Evolutionary conservation across 805 yeast genomes (phyloP), one percentile per base, ranked within the genome.

Genomic region (Lachancea kluyveri): DNA sequence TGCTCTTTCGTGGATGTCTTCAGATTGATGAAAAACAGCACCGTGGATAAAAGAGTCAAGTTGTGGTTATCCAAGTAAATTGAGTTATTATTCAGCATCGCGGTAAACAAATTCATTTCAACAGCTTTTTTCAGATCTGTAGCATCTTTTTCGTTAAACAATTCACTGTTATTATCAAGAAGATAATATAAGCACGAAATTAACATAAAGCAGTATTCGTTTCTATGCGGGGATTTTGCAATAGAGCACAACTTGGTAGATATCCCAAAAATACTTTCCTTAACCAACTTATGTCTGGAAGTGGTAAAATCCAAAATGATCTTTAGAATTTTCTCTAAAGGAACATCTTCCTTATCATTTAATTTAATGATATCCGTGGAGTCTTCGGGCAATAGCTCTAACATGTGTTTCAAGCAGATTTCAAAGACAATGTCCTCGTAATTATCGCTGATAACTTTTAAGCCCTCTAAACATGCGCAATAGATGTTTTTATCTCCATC

Each of bases 401-500:
- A 46, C 34, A 78, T 52, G 15, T 61, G 65, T 6, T 79, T 81
- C 27, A 75, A 57, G 1, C 77, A 65, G 13, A 67, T 52, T 16
- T 71, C 75, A 16, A 74, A 51, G 1, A 81, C 67, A 2, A 70
- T 45, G 17, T 60, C 48, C 4, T 48, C 58, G 28, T 52, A 37
- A 10, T 40, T 35, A 13, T 40, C 47, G 28, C 57, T 49, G 6
- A 52, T 51, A 2, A 79, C 57, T 5, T 69, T 65, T 30, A 87
- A 55, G 0, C 86, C 77, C 7, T 60, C 67, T 15, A 80, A 50
- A 9, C 78, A 66, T 9, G 75, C 76, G 11, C 58, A 59, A 23
- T 71, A 65, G 1, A 83, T 67, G 15, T 71, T 63, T 23, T 71
- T 72, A 24, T 72, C 68, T 8, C 57, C 64, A 40, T 68, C 76